phyloP scores from a whole-genome alignment of 208 protist species.

The Trypanosoma rangeli region DNA sequence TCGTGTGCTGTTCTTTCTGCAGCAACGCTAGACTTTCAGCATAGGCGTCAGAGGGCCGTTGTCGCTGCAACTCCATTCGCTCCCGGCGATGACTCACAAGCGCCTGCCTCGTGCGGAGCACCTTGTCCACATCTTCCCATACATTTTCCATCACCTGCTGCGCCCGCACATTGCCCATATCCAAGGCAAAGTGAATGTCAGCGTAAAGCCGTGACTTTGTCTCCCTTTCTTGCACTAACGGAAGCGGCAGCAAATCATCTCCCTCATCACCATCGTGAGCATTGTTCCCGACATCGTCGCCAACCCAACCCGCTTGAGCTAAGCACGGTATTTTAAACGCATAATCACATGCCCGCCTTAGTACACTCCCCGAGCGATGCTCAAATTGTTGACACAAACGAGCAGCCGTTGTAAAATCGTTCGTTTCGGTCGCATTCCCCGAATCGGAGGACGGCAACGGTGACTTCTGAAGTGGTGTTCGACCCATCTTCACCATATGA shows the following conservation, averaged over 20 bases:
- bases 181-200: constrained; percentile 51
- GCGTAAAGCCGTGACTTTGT: constrained; percentile 40
- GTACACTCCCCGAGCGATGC: constrained; percentile 17
- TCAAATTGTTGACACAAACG: constrained; percentile 23
- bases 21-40: constrained; percentile 48
- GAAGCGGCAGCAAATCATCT: constrained; percentile 1
- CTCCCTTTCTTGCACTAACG: background rate
- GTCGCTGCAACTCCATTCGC: constrained; percentile 35
- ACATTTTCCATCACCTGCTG: constrained; percentile 48
- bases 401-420: background rate
- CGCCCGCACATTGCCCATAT: constrained; percentile 35
- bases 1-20: constrained; percentile 36
- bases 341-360: constrained; percentile 6
- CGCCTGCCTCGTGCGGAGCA: constrained; percentile 61
- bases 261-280: constrained; percentile 10
- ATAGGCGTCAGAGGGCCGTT: constrained; percentile 43
- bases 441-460: background rate
- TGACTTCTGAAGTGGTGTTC: background rate
- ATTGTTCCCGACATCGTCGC: background rate
- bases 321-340: background rate
- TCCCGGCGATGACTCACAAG: constrained; percentile 49
- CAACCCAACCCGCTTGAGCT: background rate
- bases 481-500: constrained; percentile 9
- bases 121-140: constrained; percentile 64
- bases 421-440: background rate